Percentiles rank a stretch among this genome's conserved stretches.
phyloP scores from a whole-genome alignment of 1,139 yeast genomes.

The Suzukiozyma palmioleophila region DNA sequence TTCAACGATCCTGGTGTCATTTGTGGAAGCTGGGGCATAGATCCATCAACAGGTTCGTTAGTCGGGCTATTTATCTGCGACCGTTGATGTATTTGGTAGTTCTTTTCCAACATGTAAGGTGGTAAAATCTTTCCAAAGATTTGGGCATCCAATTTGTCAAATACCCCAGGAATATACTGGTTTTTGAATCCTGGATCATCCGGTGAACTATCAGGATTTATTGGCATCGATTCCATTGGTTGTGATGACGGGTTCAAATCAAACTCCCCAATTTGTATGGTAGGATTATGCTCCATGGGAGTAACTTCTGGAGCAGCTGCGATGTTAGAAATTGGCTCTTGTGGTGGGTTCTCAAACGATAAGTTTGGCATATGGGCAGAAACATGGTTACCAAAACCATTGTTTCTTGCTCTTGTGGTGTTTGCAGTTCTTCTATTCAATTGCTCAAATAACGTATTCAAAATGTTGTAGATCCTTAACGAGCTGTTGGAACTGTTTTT shows the following conservation, averaged over 20 bases:
- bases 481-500: constrained; percentile 79
- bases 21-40: neutral
- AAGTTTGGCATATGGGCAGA: constrained; percentile 2
- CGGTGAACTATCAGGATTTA: constrained; percentile 7
- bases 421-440: constrained; percentile 64
- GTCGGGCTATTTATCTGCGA: constrained; percentile 3
- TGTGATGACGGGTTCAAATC: constrained; percentile 5
- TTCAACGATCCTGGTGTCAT: constrained; percentile 1
- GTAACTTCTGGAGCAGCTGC: constrained; percentile 1
- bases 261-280: constrained; percentile 8
- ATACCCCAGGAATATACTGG: constrained; percentile 67
- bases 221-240: neutral
- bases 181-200: constrained; percentile 11
- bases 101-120: constrained; percentile 65
- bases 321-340: neutral
- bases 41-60: constrained; percentile 8
- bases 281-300: neutral
- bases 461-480: constrained; percentile 69
- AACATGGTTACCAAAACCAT: neutral
- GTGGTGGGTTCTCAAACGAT: neutral
- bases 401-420: constrained; percentile 24
- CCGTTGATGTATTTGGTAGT: constrained; percentile 6
- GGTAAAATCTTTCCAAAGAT: constrained; percentile 80
- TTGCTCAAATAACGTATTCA: constrained; percentile 79
- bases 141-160: constrained; percentile 80